Percentiles rank a stretch among this genome's conserved stretches.
phyloP scores from a whole-genome alignment of 768 basidiomycete genomes.

The Neoboletus subvelutipes region DNA sequence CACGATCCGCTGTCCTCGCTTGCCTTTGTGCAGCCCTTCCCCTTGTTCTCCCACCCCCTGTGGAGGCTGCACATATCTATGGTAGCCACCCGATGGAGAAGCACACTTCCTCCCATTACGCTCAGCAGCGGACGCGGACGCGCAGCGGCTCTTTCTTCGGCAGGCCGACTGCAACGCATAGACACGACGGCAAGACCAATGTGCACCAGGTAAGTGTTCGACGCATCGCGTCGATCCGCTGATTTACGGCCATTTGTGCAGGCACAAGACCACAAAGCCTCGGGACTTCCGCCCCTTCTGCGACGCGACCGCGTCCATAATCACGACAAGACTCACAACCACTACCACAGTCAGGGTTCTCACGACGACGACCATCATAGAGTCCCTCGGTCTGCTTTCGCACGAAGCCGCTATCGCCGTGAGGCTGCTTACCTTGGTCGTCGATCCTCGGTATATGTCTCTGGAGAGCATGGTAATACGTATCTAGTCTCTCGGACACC shows the following conservation, averaged over 20 bases:
- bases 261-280: neutral
- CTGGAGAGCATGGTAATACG: conserved; percentile 26
- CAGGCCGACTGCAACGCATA: neutral
- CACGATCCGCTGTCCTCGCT: conserved; percentile 48
- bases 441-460: conserved; percentile 25
- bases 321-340: neutral
- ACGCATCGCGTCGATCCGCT: neutral
- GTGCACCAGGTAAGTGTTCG: conserved; percentile 5
- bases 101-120: neutral
- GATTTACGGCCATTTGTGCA: neutral
- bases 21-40: conserved; percentile 45
- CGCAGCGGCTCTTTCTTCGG: neutral
- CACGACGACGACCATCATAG: conserved; percentile 8
- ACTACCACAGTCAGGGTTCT: neutral
- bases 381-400: conserved; percentile 17
- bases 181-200: conserved; percentile 1
- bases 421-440: conserved; percentile 7
- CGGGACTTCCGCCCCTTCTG: conserved; percentile 18
- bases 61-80: conserved; percentile 41
- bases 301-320: conserved; percentile 9
- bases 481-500: conserved; percentile 26
- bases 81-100: conserved; percentile 16
- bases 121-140: neutral
- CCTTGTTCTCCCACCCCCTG: conserved; percentile 30
- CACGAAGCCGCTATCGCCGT: conserved; percentile 20